Conservation (phyloP, 768 basidiomycete species). For the Boletales sp. region DNA sequence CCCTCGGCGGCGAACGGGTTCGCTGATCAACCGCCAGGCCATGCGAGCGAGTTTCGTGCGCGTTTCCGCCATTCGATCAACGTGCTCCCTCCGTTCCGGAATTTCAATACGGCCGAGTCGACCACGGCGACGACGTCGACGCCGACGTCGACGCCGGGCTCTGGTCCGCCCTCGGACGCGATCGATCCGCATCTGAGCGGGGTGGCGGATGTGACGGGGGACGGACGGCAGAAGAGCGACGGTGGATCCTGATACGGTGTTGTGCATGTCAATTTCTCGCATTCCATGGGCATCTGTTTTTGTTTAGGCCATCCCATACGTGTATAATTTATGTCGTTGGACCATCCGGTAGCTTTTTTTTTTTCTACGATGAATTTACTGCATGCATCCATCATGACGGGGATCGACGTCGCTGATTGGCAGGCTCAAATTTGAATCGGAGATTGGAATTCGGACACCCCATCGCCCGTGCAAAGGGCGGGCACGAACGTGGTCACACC, state of each 20-base stretch:
- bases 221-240: conserved; percentile 23
- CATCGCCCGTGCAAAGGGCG: conserved; percentile 12
- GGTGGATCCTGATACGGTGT: conserved; percentile 21
- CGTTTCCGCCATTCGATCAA: conserved; percentile 61
- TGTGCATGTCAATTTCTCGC: conserved; percentile 15
- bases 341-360: background rate
- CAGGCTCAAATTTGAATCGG: conserved; percentile 21
- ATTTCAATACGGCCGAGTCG: conserved; percentile 26
- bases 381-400: too few relatives aligned
- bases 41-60: conserved; percentile 56
- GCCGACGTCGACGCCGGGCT: conserved; percentile 33
- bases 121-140: conserved; percentile 31
- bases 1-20: conserved; percentile 25
- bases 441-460: conserved; percentile 18
- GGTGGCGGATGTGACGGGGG: conserved; percentile 22
- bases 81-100: conserved; percentile 59
- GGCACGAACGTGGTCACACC: conserved; percentile 6
- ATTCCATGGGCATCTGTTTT: too few relatives aligned
- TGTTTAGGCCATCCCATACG: conserved; percentile 1
- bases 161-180: conserved; percentile 30
- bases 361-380: background rate
- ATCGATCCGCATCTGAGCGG: conserved; percentile 31
- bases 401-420: background rate
- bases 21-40: conserved; percentile 27
- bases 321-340: conserved; percentile 12